Evolutionary conservation across 2,329 filamentous ascomycete genomes (phyloP).

Genomic region (Ceratocystis variospora): DNA sequence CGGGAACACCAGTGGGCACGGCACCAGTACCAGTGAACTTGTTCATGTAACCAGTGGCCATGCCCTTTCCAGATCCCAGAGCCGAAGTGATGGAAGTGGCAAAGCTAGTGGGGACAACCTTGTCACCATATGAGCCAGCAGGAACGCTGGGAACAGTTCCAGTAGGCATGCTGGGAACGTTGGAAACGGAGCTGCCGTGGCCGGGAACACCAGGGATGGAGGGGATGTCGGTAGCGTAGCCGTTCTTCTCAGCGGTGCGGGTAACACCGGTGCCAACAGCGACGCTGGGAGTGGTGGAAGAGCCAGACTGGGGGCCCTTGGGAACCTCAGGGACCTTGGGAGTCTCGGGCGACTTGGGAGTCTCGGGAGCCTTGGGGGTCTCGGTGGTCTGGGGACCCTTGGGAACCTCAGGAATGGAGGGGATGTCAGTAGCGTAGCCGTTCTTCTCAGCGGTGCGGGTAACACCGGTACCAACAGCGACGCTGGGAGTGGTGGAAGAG

Average conservation of each 20-base stretch:
- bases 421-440: neutral
- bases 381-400: neutral
- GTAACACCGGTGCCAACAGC: neutral
- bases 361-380: neutral
- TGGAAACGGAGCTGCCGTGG: neutral
- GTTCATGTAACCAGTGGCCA: neutral
- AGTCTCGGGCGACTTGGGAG: neutral
- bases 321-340: neutral
- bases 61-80: neutral
- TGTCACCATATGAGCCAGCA: neutral
- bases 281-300: neutral
- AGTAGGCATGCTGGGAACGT: neutral
- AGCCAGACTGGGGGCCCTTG: neutral
- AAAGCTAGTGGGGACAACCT: neutral
- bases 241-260: neutral
- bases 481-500: neutral
- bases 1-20: neutral
- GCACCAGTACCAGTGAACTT: neutral
- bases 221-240: neutral
- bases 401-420: neutral
- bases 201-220: neutral
- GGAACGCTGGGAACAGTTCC: neutral
- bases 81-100: neutral
- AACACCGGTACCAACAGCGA: neutral
- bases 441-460: neutral